Percentiles rank a stretch among this genome's conserved stretches.
These are phyloP conservation scores for Pyrenopolyporus hunteri DNA, from an alignment of 495 filamentous ascomycete genomes.

Conservation along the genomic window DNA sequence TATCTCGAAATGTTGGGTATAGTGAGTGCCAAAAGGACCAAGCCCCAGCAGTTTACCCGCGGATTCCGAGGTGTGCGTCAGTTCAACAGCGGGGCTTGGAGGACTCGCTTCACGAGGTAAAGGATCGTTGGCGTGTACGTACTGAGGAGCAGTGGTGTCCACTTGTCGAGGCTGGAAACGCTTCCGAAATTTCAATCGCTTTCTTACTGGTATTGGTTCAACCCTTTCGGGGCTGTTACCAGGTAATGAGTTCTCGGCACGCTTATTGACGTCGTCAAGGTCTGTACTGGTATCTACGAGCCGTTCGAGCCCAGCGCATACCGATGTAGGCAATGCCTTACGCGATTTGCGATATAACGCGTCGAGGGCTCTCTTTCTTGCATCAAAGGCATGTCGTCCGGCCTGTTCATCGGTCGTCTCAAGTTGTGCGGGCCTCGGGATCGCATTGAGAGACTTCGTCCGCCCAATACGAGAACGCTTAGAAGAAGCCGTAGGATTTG, in stretches of 20 bases:
- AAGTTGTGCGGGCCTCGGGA: slow-evolving; percentile 54
- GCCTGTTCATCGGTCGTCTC: slow-evolving; percentile 46
- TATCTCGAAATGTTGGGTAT: slow-evolving; percentile 77
- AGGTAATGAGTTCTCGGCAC: slow-evolving; percentile 34
- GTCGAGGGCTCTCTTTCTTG: slow-evolving; percentile 55
- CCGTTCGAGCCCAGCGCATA: slow-evolving; percentile 34
- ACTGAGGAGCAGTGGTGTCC: slow-evolving; percentile 55
- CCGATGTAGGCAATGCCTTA: slow-evolving; percentile 30
- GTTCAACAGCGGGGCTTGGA: slow-evolving; percentile 11
- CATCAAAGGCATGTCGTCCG: slow-evolving; percentile 41
- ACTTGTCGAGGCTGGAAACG: slow-evolving; percentile 58
- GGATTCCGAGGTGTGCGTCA: slow-evolving; percentile 30
- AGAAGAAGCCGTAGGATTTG: slow-evolving; percentile 6
- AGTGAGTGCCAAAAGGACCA: slow-evolving; percentile 66
- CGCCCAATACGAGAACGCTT: slow-evolving; percentile 7
- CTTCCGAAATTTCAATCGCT: slow-evolving; percentile 50
- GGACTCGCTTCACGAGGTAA: slow-evolving; percentile 42
- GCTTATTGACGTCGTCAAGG: slow-evolving; percentile 21
- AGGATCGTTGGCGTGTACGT: slow-evolving; percentile 56
- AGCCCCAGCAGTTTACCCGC: slow-evolving; percentile 60
- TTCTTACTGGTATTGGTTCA: slow-evolving; percentile 33
- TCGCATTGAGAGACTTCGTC: slow-evolving; percentile 12
- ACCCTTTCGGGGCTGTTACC: slow-evolving; percentile 30
- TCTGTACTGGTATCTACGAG: slow-evolving; percentile 33
- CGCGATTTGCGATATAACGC: slow-evolving; percentile 52